Conservation (phyloP, 208 protist genomes). For the Trichomonas tenax region DNA sequence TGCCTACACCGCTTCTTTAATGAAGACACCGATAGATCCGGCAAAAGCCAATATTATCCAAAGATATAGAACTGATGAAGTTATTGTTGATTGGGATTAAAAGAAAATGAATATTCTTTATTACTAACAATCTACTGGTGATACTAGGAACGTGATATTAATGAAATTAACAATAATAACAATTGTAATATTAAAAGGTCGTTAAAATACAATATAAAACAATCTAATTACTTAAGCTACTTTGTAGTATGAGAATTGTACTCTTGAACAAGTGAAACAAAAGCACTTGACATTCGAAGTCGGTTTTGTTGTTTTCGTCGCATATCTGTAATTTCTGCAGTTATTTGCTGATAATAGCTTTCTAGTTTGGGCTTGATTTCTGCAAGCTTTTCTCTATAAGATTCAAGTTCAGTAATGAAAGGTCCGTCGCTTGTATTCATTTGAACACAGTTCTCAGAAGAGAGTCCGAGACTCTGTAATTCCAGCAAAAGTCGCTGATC, state of each 20-base stretch:
- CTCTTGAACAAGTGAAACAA: neutral
- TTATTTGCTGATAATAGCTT: neutral
- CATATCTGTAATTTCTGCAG: neutral
- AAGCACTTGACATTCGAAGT: neutral
- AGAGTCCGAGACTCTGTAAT: neutral
- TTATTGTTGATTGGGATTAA: constrained; percentile 22
- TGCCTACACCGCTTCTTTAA: constrained; percentile 62
- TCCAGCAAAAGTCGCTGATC: neutral
- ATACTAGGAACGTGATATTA: too few species aligned
- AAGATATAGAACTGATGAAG: constrained; percentile 25
- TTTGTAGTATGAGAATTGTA: neutral
- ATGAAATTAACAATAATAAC: too few species aligned
- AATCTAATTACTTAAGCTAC: neutral
- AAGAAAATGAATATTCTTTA: neutral
- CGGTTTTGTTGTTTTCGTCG: neutral
- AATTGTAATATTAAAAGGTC: too few species aligned
- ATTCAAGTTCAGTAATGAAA: neutral
- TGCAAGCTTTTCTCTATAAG: neutral
- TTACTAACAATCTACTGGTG: too few species aligned
- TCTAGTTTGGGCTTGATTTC: neutral
- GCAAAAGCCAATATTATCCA: neutral
- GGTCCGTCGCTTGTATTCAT: neutral
- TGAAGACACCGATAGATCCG: neutral
- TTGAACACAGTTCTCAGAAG: neutral
- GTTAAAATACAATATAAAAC: too few species aligned